Percentiles rank a stretch among this genome's conserved stretches.
These are phyloP conservation scores for Talaromyces amestolkiae DNA, from an alignment of 2,329 filamentous ascomycete genomes.

Conservation along the genomic window DNA sequence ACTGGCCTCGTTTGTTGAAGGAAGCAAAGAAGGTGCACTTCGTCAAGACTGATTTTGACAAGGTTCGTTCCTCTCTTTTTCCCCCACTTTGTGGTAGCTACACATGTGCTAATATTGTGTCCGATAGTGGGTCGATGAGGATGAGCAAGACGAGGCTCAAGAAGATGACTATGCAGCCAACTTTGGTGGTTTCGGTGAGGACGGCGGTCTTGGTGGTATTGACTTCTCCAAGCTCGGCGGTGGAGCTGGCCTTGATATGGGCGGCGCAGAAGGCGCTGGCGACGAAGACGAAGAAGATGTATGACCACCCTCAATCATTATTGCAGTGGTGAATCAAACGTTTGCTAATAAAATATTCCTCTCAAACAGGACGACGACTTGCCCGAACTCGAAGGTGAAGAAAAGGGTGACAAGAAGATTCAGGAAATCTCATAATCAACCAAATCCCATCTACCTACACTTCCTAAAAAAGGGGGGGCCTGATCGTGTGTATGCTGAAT, in stretches of 20 bases:
- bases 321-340: neutral
- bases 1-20: conserved; percentile 94
- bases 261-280: conserved; percentile 35
- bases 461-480: neutral
- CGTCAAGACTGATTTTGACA: conserved; percentile 98
- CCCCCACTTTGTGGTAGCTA: neutral
- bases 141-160: conserved; percentile 88
- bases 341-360: neutral
- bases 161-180: conserved; percentile 68
- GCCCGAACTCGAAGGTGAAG: conserved; percentile 70
- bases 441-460: neutral
- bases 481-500: neutral
- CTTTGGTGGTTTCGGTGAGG: conserved; percentile 54
- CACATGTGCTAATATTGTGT: neutral
- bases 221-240: conserved; percentile 88
- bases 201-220: conserved; percentile 78
- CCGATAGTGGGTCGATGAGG: conserved; percentile 84
- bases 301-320: neutral
- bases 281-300: conserved; percentile 39
- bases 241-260: neutral
- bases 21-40: conserved; percentile 86
- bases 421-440: conserved; percentile 34
- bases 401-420: conserved; percentile 37
- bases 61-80: conserved; percentile 53
- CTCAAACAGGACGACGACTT: conserved; percentile 68